Percentiles rank a stretch among this genome's conserved stretches.
These are phyloP conservation scores for Nicotiana rustica DNA, from an alignment of 305 asterid genomes.

Conservation along the genomic window DNA sequence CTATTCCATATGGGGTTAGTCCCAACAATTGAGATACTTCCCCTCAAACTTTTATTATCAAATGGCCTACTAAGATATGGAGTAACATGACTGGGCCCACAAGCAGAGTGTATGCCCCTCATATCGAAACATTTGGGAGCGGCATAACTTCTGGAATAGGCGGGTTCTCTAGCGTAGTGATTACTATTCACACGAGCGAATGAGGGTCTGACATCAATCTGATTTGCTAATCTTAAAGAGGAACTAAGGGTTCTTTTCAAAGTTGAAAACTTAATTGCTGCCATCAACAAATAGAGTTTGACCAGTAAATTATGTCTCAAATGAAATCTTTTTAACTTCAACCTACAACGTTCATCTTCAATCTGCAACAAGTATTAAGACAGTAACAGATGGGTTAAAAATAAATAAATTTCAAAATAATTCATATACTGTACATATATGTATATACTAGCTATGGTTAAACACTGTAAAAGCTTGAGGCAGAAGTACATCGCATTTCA, in stretches of 20 bases:
- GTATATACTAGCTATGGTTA: not conserved
- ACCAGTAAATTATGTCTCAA: conserved; percentile 22
- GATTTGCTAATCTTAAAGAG: conserved; percentile 25
- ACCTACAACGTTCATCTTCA: not conserved
- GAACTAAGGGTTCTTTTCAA: conserved; percentile 23
- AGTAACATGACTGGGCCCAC: not conserved
- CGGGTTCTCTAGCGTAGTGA: not conserved
- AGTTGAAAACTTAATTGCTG: conserved; percentile 26
- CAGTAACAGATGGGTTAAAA: not conserved
- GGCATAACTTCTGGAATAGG: not conserved
- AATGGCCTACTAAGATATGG: conserved; percentile 23
- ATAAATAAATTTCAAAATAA: not conserved
- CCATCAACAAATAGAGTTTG: conserved; percentile 20
- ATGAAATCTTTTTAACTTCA: not conserved
- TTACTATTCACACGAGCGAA: conserved; percentile 7
- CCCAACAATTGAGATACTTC: conserved; percentile 18
- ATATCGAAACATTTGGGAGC: conserved; percentile 1
- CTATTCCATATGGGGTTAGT: not conserved
- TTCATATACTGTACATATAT: not conserved
- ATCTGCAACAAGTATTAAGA: conserved; percentile 6
- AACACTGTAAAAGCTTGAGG: not conserved
- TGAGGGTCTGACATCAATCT: conserved; percentile 32
- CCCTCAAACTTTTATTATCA: conserved; percentile 3
- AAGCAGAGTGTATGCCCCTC: not conserved
- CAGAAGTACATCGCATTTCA: not conserved